Base-by-base conservation (phyloP, 2,329 filamentous ascomycete species). In the Trichophaea hybrida region DNA sequence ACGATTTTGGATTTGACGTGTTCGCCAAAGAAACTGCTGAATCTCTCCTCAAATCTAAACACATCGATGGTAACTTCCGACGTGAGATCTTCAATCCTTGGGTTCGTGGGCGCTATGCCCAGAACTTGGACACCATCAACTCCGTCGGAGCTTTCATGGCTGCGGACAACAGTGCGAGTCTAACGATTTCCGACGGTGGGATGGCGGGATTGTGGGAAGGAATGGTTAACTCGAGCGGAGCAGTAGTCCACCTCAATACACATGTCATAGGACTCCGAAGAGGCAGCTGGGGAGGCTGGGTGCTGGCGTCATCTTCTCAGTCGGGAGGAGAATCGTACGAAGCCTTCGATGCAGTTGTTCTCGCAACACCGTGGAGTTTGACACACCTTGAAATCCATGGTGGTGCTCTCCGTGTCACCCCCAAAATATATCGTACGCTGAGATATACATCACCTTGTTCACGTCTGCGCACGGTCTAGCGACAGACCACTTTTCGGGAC, bases 51-150 rank as follows among this genome's bases (percentile, higher is more conserved):
- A 5, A 53, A 12, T 6, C 13, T 34, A 13, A 10, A 2, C 79
- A 79, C 68, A 82, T 96, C 58, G 76, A 78, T 33, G 74, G 76
- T 0, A 70, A 75, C 0, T 97, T 94, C 70, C 77, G 83, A 0
- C 79, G 80, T 8, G 87, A 98, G 53, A 81, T 98, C 49, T 81
- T 97, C 24, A 91, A 97, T 72, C 86, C 90, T 1, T 86, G 84
- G 61, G 95, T 90, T 0, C 80, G 93, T 17, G 91, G 96, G 62
- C 97, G 97, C 72, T 97, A 96, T 73, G 91, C 86, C 0, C 87
- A 90, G 53, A 96, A 97, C 67, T 73, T 97, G 12, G 80, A 76
- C n/a, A 75, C 81, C 37, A 91, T 97, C 51, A 89, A 96, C 69
- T 91, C 88, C 0, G 74, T 98, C 1, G 88, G 93, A 68, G 82